These are phyloP conservation scores for Eimeria acervulina DNA, from an alignment of 169 alveolate genomes.

Conservation along the genomic window DNA sequence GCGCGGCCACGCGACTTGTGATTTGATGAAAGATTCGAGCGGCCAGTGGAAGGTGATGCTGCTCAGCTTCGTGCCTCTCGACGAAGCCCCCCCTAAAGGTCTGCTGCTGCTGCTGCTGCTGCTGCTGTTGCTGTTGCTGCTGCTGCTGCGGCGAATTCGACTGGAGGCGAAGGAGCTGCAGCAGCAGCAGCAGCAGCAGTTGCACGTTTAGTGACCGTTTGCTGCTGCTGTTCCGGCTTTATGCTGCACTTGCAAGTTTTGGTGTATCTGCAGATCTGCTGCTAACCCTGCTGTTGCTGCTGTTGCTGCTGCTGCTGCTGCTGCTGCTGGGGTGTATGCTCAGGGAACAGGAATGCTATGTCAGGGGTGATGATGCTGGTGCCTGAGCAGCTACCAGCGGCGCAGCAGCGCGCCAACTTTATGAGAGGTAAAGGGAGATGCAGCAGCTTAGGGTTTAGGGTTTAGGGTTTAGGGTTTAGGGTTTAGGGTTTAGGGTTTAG, in stretches of 20 bases:
- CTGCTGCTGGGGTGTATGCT: conserved; percentile 5
- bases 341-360: no score
- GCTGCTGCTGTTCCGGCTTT: no score
- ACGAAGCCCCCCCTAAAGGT: no score
- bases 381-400: conserved; percentile 31
- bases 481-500: neutral
- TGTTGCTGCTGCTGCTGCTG: neutral
- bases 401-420: neutral
- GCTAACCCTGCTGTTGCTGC: no score
- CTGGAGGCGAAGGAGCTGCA: neutral
- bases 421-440: neutral
- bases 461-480: neutral
- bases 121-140: neutral
- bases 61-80: conserved; percentile 51
- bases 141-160: neutral
- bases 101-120: no score
- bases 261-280: no score
- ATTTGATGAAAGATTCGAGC: no score
- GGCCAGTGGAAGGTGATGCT: no score
- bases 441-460: neutral
- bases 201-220: no score
- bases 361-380: conserved; percentile 6
- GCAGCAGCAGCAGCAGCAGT: no score
- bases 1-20: no score
- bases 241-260: neutral